phyloP scores from a whole-genome alignment of 1,284 basidiomycete species.

The Trametes sp. region DNA sequence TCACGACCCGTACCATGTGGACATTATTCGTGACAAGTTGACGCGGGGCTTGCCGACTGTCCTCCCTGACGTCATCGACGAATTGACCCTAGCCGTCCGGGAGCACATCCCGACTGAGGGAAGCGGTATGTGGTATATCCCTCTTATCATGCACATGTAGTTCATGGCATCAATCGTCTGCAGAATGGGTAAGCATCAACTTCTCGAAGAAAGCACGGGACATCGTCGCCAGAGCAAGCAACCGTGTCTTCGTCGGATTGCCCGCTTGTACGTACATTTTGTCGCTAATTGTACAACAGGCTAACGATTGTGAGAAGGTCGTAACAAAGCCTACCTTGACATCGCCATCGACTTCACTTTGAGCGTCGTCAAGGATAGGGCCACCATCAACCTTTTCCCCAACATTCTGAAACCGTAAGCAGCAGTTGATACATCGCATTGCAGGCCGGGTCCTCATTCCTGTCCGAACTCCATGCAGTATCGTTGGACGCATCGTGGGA shows the following conservation, averaged over 20 bases:
- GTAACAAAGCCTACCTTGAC: constrained; percentile 30
- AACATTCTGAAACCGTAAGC: constrained; percentile 31
- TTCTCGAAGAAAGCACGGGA: constrained; percentile 49
- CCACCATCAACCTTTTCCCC: constrained; percentile 21
- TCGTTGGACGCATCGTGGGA: constrained; percentile 13
- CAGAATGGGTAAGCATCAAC: constrained; percentile 41
- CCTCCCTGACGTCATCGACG: constrained; percentile 40
- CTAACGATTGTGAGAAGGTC: constrained; percentile 24
- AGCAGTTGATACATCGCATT: no score
- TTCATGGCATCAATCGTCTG: no score
- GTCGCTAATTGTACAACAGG: no score
- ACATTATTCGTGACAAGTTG: constrained; percentile 35
- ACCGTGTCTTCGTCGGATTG: constrained; percentile 53
- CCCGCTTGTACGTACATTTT: constrained; percentile 42
- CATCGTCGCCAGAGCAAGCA: constrained; percentile 51
- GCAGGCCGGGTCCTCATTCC: no score
- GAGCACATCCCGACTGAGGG: constrained; percentile 27
- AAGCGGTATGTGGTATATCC: constrained; percentile 13
- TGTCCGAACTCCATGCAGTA: neutral
- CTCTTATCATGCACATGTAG: neutral
- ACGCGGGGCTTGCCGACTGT: constrained; percentile 35
- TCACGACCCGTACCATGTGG: constrained; percentile 38
- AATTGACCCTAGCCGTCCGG: constrained; percentile 36
- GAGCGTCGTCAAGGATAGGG: constrained; percentile 27
- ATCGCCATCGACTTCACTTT: constrained; percentile 29